Conservation (phyloP, 345 rosid species). For the Moricandia moricandioides region DNA sequence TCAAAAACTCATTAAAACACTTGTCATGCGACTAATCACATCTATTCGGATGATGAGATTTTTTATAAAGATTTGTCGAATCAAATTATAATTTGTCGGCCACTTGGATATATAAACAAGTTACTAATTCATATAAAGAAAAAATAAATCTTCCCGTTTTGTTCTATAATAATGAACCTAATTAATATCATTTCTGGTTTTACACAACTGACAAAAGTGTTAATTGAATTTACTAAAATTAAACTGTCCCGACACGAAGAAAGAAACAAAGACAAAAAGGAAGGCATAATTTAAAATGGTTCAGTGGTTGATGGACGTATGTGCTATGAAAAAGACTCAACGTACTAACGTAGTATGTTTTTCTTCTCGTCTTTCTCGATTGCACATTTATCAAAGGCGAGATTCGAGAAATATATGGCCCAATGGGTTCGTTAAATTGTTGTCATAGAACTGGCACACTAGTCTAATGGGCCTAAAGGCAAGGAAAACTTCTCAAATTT, state of each 20-base stretch:
- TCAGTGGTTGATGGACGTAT: neutral
- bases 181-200: neutral
- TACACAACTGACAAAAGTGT: neutral
- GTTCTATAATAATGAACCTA: neutral
- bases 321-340: neutral
- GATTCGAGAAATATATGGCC: neutral
- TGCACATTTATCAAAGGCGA: neutral
- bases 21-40: neutral
- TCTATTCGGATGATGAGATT: conserved; percentile 1
- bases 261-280: neutral
- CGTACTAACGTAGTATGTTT: neutral
- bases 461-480: neutral
- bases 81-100: conserved; percentile 25
- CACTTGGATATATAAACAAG: conserved; percentile 8
- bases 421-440: neutral
- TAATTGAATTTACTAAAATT: neutral
- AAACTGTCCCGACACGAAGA: conserved; percentile 1
- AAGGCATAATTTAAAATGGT: neutral
- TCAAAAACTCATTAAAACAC: neutral
- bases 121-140: neutral
- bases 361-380: neutral
- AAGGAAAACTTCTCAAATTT: neutral
- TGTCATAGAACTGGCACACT: neutral
- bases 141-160: neutral
- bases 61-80: neutral